A percentile compares a stretch with the other conserved stretches of the same genome.
These are phyloP conservation scores for Niebla homalea DNA, from an alignment of 495 filamentous ascomycete species.

Conservation along the genomic window DNA sequence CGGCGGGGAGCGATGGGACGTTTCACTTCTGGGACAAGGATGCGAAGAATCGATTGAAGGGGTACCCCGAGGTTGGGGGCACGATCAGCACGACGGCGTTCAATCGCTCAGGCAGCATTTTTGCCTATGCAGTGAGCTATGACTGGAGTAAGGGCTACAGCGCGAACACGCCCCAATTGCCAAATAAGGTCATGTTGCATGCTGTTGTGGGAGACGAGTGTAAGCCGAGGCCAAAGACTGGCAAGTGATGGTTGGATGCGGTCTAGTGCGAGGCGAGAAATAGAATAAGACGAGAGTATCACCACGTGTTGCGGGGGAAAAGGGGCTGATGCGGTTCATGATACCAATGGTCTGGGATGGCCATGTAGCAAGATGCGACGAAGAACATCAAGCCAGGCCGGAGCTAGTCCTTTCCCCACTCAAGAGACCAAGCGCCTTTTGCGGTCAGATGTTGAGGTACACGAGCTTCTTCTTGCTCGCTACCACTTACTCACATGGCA, in stretches of 20 bases:
- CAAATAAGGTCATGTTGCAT: slow-evolving; percentile 82
- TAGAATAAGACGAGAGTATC: too few relatives aligned
- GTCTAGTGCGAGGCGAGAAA: too few relatives aligned
- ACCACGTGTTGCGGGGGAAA: too few relatives aligned
- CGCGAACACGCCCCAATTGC: slow-evolving; percentile 50
- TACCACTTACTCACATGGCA: too few relatives aligned
- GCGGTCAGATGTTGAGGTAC: too few relatives aligned
- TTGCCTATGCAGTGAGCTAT: slow-evolving; percentile 85
- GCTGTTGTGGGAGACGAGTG: slow-evolving; percentile 63
- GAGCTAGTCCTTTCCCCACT: too few relatives aligned
- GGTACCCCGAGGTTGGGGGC: slow-evolving; percentile 72
- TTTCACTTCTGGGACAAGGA: slow-evolving; percentile 90
- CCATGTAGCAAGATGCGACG: too few relatives aligned
- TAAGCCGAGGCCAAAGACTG: slow-evolving; percentile 60
- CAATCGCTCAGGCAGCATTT: slow-evolving; percentile 62
- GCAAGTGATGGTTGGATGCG: slow-evolving; percentile 44
- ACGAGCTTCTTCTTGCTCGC: too few relatives aligned
- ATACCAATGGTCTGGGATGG: too few relatives aligned
- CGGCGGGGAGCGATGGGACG: slow-evolving; percentile 75
- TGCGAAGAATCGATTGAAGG: slow-evolving; percentile 73
- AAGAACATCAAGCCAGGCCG: too few relatives aligned
- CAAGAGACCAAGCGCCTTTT: too few relatives aligned
- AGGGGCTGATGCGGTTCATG: too few relatives aligned
- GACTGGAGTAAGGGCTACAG: slow-evolving; percentile 90
- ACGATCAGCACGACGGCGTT: slow-evolving; percentile 70